These are phyloP conservation scores for Alloascoidea africana DNA, from an alignment of 805 yeast genomes.

Conservation along the genomic window DNA sequence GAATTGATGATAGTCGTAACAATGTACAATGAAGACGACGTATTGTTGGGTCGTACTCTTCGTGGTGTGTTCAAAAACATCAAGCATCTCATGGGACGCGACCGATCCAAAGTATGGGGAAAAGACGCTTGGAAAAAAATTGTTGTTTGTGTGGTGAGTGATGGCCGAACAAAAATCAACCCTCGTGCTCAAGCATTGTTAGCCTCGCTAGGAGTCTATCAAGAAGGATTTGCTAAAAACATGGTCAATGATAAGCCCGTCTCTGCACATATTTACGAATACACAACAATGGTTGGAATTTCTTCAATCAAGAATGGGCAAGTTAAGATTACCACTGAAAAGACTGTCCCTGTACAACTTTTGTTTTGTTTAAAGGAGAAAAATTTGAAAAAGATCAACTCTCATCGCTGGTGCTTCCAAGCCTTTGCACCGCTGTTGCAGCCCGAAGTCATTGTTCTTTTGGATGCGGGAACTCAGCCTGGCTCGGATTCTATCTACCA, in stretches of 20 bases:
- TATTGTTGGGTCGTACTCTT: conserved; percentile 67
- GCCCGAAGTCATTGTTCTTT: conserved; percentile 69
- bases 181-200: conserved; percentile 66
- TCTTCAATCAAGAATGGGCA: conserved; percentile 40
- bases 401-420: conserved; percentile 95
- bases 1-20: conserved; percentile 80
- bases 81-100: conserved; percentile 50
- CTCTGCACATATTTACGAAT: conserved; percentile 81
- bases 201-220: conserved; percentile 81
- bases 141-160: conserved; percentile 80
- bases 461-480: conserved; percentile 95
- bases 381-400: conserved; percentile 80
- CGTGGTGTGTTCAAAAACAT: conserved; percentile 87
- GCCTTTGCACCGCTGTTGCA: conserved; percentile 73
- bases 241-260: conserved; percentile 74
- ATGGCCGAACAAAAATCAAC: conserved; percentile 78
- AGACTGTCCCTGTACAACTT: conserved; percentile 70
- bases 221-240: conserved; percentile 91
- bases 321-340: conserved; percentile 53
- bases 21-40: conserved; percentile 81
- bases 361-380: conserved; percentile 82
- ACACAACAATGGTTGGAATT: conserved; percentile 84
- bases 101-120: conserved; percentile 74
- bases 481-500: conserved; percentile 72
- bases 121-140: conserved; percentile 89